Percentiles rank a stretch among this genome's conserved stretches.
Evolutionary conservation across 257 asterid genomes (phyloP).

Genomic region (Jasminum sambac): DNA sequence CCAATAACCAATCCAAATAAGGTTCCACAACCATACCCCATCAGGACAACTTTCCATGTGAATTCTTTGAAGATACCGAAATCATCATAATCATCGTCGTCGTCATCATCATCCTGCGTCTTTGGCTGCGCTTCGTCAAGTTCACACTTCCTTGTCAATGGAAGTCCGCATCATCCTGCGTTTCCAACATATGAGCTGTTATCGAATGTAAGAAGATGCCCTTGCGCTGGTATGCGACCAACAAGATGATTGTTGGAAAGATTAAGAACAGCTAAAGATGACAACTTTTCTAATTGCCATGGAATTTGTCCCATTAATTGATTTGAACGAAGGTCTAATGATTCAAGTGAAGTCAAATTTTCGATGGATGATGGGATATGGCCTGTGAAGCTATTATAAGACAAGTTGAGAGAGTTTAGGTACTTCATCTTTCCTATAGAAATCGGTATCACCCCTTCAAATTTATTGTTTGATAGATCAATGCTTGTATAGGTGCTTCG

Average conservation of each 20-base stretch:
- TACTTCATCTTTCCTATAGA: constrained; percentile 1
- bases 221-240: constrained; percentile 25
- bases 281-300: constrained; percentile 13
- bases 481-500: neutral
- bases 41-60: constrained; percentile 27
- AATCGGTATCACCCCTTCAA: constrained; percentile 23
- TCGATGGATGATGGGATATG: constrained; percentile 27
- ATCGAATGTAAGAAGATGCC: constrained; percentile 29
- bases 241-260: constrained; percentile 30
- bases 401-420: constrained; percentile 19
- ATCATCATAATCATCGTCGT: constrained; percentile 8
- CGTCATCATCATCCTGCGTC: constrained; percentile 11
- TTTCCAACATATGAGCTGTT: constrained; percentile 26
- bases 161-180: constrained; percentile 30
- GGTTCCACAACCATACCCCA: constrained; percentile 34
- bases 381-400: constrained; percentile 28
- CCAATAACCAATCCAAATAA: constrained; percentile 21
- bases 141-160: constrained; percentile 18
- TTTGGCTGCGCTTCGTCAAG: neutral
- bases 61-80: constrained; percentile 16
- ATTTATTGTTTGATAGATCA: constrained; percentile 28
- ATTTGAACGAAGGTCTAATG: constrained; percentile 33
- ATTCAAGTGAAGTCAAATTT: constrained; percentile 24
- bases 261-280: constrained; percentile 27
- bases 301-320: constrained; percentile 35